A percentile compares a stretch with the other conserved stretches of the same genome.
phyloP scores from a whole-genome alignment of 169 alveolate genomes.

The Perkinsus chesapeaki region DNA sequence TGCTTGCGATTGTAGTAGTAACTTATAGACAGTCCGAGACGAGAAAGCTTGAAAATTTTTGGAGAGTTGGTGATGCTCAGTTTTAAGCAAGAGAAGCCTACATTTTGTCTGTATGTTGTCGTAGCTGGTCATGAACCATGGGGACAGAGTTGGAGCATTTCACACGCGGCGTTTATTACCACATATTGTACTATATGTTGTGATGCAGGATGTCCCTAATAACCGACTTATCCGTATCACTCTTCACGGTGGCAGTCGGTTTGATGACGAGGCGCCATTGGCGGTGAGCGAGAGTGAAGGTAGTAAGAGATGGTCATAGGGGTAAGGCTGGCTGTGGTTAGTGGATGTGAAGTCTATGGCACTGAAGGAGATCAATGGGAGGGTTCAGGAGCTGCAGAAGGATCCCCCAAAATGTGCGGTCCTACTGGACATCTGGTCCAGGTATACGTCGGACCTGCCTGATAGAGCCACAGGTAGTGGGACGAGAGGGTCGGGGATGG shows the following conservation, averaged over 20 bases:
- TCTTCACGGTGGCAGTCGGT: background rate
- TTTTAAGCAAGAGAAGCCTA: too few relatives aligned
- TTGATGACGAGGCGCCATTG: background rate
- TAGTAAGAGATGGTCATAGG: background rate
- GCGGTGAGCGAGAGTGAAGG: background rate
- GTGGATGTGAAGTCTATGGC: background rate
- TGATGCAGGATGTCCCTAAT: background rate
- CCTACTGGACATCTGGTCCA: background rate
- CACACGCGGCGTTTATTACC: too few relatives aligned
- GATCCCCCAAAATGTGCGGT: background rate
- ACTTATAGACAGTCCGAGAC: too few relatives aligned
- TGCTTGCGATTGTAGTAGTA: too few relatives aligned
- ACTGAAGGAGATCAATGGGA: background rate
- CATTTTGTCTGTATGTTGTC: too few relatives aligned
- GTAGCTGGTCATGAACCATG: too few relatives aligned
- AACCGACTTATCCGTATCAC: background rate
- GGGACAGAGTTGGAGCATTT: too few relatives aligned
- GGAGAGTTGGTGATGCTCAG: too few relatives aligned
- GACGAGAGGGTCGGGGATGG: background rate
- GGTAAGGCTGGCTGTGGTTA: background rate
- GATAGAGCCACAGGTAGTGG: background rate
- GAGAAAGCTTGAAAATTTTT: too few relatives aligned
- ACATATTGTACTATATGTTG: background rate
- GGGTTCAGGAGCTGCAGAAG: background rate
- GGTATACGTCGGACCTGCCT: background rate